These are phyloP conservation scores for Fusarium stilboides DNA, from an alignment of 2,329 filamentous ascomycete genomes.

Conservation along the genomic window DNA sequence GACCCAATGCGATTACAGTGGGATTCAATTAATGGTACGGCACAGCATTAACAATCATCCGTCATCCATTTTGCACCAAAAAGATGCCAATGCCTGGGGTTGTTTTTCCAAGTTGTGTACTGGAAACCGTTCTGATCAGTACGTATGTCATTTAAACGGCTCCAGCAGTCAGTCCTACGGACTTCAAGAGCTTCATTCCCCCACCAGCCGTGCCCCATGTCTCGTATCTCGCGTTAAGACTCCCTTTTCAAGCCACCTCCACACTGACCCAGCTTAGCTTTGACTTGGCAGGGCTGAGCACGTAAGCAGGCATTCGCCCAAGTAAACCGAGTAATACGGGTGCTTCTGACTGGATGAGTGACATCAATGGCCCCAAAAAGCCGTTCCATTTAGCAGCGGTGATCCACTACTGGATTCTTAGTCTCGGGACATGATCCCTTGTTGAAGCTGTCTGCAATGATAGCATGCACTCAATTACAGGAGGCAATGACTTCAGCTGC, in stretches of 20 bases:
- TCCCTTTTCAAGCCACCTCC: constrained; percentile 24
- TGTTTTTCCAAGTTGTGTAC: too few relatives aligned
- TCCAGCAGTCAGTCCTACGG: too few relatives aligned
- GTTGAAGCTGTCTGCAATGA: background rate
- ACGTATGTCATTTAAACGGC: too few relatives aligned
- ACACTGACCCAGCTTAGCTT: constrained; percentile 8
- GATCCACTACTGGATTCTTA: constrained; percentile 1
- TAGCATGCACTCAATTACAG: background rate
- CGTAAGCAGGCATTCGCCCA: background rate
- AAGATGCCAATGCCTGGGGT: too few relatives aligned
- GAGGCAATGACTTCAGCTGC: background rate
- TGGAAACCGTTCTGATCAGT: too few relatives aligned
- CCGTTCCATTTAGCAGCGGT: background rate
- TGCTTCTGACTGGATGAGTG: constrained; percentile 1
- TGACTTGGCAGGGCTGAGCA: constrained; percentile 33
- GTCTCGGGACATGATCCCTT: constrained; percentile 41
- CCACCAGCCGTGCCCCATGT: background rate
- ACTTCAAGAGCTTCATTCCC: too few relatives aligned
- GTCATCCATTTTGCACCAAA: background rate
- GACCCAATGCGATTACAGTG: background rate
- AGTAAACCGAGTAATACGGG: constrained; percentile 38
- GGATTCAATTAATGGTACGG: background rate
- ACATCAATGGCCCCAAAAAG: constrained; percentile 12
- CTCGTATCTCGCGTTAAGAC: constrained; percentile 25
- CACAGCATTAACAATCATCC: background rate